phyloP scores from a whole-genome alignment of 1,284 basidiomycete genomes.

The Ceratobasidium sp. region DNA sequence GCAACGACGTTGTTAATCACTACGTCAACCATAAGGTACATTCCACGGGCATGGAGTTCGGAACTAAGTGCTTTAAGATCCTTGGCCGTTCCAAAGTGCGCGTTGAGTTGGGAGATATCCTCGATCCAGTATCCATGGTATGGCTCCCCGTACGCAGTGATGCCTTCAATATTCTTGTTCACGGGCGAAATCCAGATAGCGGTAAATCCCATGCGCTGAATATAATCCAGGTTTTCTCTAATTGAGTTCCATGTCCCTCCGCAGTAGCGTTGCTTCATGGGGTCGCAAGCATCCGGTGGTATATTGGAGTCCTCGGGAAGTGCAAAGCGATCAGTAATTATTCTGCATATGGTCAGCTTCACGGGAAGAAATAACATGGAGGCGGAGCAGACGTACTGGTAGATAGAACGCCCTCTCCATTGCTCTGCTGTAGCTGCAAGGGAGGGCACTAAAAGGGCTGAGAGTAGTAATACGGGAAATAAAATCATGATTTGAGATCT shows the following conservation, averaged over 20 bases:
- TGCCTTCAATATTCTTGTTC: slow-evolving; percentile 70
- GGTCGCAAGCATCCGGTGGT: slow-evolving; percentile 62
- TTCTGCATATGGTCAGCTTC: slow-evolving; percentile 52
- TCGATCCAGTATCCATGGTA: slow-evolving; percentile 75
- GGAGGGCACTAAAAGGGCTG: slow-evolving; percentile 1
- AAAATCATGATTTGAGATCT: slow-evolving; percentile 10
- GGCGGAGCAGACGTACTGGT: slow-evolving; percentile 34
- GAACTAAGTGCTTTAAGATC: slow-evolving; percentile 70
- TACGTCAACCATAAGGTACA: slow-evolving; percentile 81
- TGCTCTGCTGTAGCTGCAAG: slow-evolving; percentile 42
- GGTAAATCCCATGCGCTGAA: slow-evolving; percentile 76
- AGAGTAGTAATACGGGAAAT: slow-evolving; percentile 11
- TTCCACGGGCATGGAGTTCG: slow-evolving; percentile 69
- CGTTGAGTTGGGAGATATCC: slow-evolving; percentile 68
- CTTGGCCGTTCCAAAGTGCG: slow-evolving; percentile 67
- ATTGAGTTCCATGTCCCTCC: slow-evolving; percentile 80
- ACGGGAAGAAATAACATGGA: not conserved
- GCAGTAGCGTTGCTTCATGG: slow-evolving; percentile 65
- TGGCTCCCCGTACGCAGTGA: slow-evolving; percentile 68
- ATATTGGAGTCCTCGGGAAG: slow-evolving; percentile 57
- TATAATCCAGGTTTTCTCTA: slow-evolving; percentile 74
- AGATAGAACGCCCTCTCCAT: slow-evolving; percentile 43
- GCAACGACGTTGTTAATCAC: slow-evolving; percentile 77
- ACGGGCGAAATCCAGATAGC: slow-evolving; percentile 66
- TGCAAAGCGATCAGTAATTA: slow-evolving; percentile 78